These are phyloP conservation scores for Astrothelium subdiscretum DNA, from an alignment of 495 filamentous ascomycete genomes.

Conservation along the genomic window DNA sequence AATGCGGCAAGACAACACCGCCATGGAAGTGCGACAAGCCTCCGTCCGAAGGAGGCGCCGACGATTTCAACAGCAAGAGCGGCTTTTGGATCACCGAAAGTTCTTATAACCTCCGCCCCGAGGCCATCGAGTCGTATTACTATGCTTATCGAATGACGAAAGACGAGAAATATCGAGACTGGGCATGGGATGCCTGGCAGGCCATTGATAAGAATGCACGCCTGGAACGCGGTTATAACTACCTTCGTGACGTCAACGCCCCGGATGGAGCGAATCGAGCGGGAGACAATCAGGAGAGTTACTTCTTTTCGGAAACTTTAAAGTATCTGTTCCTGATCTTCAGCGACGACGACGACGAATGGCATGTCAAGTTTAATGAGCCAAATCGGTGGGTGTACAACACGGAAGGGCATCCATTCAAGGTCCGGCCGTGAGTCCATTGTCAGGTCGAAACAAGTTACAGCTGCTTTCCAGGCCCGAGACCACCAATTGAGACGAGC, in stretches of 20 bases:
- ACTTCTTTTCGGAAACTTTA: conserved; percentile 10
- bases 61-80: not conserved
- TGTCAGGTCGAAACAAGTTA: not conserved
- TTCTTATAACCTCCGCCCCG: conserved; percentile 10
- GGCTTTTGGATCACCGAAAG: conserved; percentile 6
- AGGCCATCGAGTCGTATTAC: conserved; percentile 16
- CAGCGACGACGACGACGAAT: conserved; percentile 5
- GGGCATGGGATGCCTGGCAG: conserved; percentile 11
- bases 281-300: conserved; percentile 10
- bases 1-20: not conserved
- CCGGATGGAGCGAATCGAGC: conserved; percentile 8
- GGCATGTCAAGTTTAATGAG: conserved; percentile 6
- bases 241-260: conserved; percentile 10
- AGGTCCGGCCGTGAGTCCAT: not conserved
- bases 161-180: conserved; percentile 12
- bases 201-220: conserved; percentile 6
- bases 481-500: not conserved
- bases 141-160: conserved; percentile 15
- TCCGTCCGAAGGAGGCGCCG: not conserved
- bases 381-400: conserved; percentile 14
- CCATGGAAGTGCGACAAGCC: not conserved
- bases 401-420: conserved; percentile 17
- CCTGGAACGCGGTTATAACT: conserved; percentile 7
- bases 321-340: conserved; percentile 15
- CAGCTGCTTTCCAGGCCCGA: not conserved